Evolutionary conservation across 1,284 basidiomycete species (phyloP).

Genomic region (Anthracocystis panici-leucophaei): DNA sequence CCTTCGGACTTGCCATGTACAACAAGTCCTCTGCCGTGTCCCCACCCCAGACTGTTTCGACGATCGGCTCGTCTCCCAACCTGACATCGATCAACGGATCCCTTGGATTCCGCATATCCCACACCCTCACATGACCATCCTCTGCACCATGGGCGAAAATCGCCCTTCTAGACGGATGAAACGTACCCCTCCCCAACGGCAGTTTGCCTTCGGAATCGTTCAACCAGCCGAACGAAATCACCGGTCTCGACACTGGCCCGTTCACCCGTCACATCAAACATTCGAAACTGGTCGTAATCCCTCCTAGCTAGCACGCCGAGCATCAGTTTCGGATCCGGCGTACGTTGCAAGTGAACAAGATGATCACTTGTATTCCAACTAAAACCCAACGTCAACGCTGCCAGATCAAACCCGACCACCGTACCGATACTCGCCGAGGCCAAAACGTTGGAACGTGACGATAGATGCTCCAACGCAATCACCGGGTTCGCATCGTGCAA

Average conservation of each 20-base stretch:
- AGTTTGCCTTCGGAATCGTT: slow-evolving; percentile 32
- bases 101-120: slow-evolving; percentile 43
- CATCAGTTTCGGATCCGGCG: slow-evolving; percentile 44
- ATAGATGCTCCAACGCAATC: slow-evolving; percentile 35
- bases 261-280: slow-evolving; percentile 45
- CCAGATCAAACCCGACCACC: slow-evolving; percentile 39
- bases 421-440: slow-evolving; percentile 35
- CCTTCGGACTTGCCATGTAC: slow-evolving; percentile 28
- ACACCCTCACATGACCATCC: slow-evolving; percentile 41
- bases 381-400: slow-evolving; percentile 29
- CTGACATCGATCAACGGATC: slow-evolving; percentile 33
- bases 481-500: slow-evolving; percentile 35
- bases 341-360: slow-evolving; percentile 45
- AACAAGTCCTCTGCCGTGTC: slow-evolving; percentile 15
- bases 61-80: slow-evolving; percentile 40
- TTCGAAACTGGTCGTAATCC: slow-evolving; percentile 50
- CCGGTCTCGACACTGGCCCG: slow-evolving; percentile 38
- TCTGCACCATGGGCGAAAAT: slow-evolving; percentile 48
- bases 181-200: slow-evolving; percentile 34
- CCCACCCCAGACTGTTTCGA: slow-evolving; percentile 35
- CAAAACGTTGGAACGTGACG: slow-evolving; percentile 20
- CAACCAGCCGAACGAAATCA: slow-evolving; percentile 48
- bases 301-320: slow-evolving; percentile 28
- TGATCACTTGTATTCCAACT: slow-evolving; percentile 47
- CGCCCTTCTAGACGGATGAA: slow-evolving; percentile 33